These are phyloP conservation scores for Amauroascus verrucosus DNA, from an alignment of 2,329 filamentous ascomycete genomes.

Conservation along the genomic window DNA sequence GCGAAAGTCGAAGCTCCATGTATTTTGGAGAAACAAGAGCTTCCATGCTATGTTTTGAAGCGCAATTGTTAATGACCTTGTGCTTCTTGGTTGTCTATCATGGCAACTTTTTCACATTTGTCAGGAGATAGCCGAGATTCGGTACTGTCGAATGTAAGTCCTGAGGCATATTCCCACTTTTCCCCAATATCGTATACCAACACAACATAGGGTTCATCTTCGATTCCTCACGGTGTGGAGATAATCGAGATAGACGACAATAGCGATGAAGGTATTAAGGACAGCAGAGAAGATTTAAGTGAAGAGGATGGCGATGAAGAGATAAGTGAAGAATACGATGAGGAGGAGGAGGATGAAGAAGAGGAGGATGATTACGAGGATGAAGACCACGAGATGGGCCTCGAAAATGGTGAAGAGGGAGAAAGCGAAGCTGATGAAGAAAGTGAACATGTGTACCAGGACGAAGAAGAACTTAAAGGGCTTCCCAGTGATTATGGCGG, in stretches of 20 bases:
- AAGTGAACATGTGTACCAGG: no score
- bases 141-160: slow-evolving; percentile 6
- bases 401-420: slow-evolving; percentile 24
- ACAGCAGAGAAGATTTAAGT: slow-evolving; percentile 21
- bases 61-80: not conserved
- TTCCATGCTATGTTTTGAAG: not conserved
- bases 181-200: not conserved
- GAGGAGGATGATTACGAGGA: slow-evolving; percentile 19
- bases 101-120: not conserved
- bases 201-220: not conserved
- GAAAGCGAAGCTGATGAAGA: slow-evolving; percentile 18
- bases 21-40: slow-evolving; percentile 1
- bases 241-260: slow-evolving; percentile 34
- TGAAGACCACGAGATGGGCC: slow-evolving; percentile 20
- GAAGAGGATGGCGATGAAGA: slow-evolving; percentile 25
- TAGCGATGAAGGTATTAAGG: slow-evolving; percentile 20
- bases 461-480: slow-evolving; percentile 9
- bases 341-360: slow-evolving; percentile 21
- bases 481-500: slow-evolving; percentile 22
- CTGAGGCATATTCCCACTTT: not conserved
- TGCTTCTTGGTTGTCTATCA: not conserved
- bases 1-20: slow-evolving; percentile 3
- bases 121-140: not conserved
- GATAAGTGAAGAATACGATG: slow-evolving; percentile 17
- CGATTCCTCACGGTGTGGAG: slow-evolving; percentile 24